Evolutionary conservation across 441 rosid species (phyloP), one percentile per base, ranked within the genome.

Genomic region (Pelargonium citronellum): DNA sequence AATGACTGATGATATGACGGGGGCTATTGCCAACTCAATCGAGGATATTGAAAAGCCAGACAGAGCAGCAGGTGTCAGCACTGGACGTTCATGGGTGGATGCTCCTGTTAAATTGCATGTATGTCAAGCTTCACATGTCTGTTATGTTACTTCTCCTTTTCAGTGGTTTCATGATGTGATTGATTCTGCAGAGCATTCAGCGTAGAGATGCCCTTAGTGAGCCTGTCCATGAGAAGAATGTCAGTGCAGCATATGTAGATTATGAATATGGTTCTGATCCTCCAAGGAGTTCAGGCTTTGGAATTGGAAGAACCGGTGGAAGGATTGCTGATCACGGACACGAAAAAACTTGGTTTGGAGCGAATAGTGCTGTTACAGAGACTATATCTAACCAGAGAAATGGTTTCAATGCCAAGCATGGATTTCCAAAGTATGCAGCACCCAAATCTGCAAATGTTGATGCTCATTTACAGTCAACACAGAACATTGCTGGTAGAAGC

Each of bases 21-120:
- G 80, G 70, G 73, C 89, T 19, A 57, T 81, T 63, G 67, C 85
- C 75, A 80, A 68, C 83, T 75, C 84, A 72, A 72, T 79, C 69
- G 85, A 84, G 73, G 92, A 86, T 70, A 64, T 77, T 53, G 92
- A 89, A 71, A 84, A 87, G 81, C 79, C 84, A 49, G 96, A 83
- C 46, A 81, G 90, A 84, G 74, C 81, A 53, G 73, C 82, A 70
- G 65, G 79, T 75, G 53, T 79, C 64, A 78, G 65, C 57, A 58
- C 77, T 70, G 81, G 83, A 60, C 83, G 80, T 64, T 58, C 84
- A 19, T 85, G 87, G 89, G 80, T 71, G 69, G 89, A 85, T 78
- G 77, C 87, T 77, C 22, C 88, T n/a, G 79, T 70, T 71, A 87
- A 89, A 84, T 73, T 78, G 57, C 86, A 76, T 77, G 96, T 88